Base-by-base conservation (phyloP, 352 stramenopile genomes). In the Pythium biforme region DNA sequence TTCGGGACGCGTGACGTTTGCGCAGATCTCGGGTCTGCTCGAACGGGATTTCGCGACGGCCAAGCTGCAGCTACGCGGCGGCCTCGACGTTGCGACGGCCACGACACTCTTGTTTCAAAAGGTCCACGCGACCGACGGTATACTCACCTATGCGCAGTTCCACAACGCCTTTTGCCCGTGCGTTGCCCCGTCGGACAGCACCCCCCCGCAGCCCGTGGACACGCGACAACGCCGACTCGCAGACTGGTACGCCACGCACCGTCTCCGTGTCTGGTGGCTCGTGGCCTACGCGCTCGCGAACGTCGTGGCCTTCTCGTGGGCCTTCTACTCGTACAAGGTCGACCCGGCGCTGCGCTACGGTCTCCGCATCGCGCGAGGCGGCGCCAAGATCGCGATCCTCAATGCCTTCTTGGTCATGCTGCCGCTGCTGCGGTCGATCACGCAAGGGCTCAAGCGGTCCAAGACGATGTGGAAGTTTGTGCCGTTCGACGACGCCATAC, bases 371-470 rank as follows among this genome's bases (percentile, higher is more conserved):
- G 53, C 37, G 7, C 39, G 53, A 1, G 53, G 53, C 14, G 27
- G 49, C 26, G 34, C 53, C 14, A 34, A 59, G 39, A 51, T 59
- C 53, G 53, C 53, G 26, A 59, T 59, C 25, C 39, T 59, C 20
- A 59, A 59, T 19, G 53, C 53, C 2, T 41, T 59, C 20, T 39
- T 59, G 25, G 53, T 59, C 14, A 25, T 51, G 37, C 23, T 59
- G 53, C 53, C 53, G 25, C 15, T 59, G 37, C 25, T 59, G 34
- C 53, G 53, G 23, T 59, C 53, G 2, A 12, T 50, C 34, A 59
- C 40, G 17, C 53, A 40, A 51, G 20, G 27, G 37, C 37, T 51
- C 25, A 59, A 59, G 39, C 53, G 40, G 0, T 40, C 25, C 53
- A 59, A 59, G 26, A 34, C 23, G 5, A 14, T 59, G 17, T 51